phyloP scores from a whole-genome alignment of 441 rosid species.

The Adansonia grandidieri region DNA sequence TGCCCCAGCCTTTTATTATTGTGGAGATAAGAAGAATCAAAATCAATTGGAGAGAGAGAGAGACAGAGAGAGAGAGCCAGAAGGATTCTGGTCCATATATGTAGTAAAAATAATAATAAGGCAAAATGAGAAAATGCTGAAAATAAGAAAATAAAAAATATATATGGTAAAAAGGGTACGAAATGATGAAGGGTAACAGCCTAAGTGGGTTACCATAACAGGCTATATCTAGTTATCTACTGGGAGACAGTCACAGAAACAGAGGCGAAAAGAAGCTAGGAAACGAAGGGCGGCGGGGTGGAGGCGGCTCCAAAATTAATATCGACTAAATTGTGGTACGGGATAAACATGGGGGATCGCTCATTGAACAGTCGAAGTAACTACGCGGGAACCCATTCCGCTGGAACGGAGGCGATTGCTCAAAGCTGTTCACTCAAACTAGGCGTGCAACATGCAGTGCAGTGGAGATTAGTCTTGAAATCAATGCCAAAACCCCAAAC shows the following conservation, averaged over 20 bases:
- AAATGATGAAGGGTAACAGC: too few relatives aligned
- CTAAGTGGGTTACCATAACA: neutral
- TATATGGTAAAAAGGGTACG: neutral
- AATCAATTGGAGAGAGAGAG: neutral
- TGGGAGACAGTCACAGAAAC: neutral
- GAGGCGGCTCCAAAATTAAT: neutral
- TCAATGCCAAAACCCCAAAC: too few relatives aligned
- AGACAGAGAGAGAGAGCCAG: neutral
- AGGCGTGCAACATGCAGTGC: too few relatives aligned
- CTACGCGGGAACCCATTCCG: neutral
- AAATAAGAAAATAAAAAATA: neutral
- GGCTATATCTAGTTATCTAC: neutral
- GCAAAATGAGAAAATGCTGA: neutral
- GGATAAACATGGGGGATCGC: neutral
- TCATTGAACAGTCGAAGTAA: neutral
- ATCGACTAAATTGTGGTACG: neutral
- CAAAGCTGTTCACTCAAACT: too few relatives aligned
- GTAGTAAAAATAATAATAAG: too few relatives aligned
- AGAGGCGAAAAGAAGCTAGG: neutral
- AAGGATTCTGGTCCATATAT: conserved; percentile 33
- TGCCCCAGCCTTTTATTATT: neutral
- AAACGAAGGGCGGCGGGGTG: neutral
- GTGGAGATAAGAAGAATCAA: conserved; percentile 13
- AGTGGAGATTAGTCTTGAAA: too few relatives aligned
- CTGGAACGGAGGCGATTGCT: too few relatives aligned